These are phyloP conservation scores for Incumbomyces lentus DNA, from an alignment of 2,329 filamentous ascomycete species.

Conservation along the genomic window DNA sequence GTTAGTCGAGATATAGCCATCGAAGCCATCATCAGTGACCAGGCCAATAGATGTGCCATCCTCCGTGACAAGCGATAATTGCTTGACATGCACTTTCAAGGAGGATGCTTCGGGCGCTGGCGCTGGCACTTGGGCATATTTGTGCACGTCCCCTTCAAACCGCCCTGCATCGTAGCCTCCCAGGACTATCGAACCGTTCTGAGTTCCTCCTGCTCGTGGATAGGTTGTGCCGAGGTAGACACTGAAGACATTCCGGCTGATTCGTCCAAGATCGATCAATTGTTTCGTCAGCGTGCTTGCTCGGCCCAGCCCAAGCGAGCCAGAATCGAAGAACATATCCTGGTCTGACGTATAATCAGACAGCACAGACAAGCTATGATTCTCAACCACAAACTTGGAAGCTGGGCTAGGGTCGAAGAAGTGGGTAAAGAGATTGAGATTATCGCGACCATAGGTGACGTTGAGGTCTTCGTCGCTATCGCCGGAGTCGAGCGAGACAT, in stretches of 20 bases:
- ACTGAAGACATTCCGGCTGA: constrained; percentile 32
- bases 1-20: constrained; percentile 33
- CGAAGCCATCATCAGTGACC: constrained; percentile 26
- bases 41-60: constrained; percentile 13
- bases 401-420: constrained; percentile 19
- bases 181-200: constrained; percentile 34
- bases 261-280: constrained; percentile 26
- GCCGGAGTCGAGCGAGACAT: constrained; percentile 23
- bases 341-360: constrained; percentile 14
- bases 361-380: constrained; percentile 16
- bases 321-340: constrained; percentile 18
- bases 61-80: constrained; percentile 28
- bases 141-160: constrained; percentile 28
- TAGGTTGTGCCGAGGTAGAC: constrained; percentile 34
- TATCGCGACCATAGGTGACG: constrained; percentile 24
- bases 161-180: constrained; percentile 37
- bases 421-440: constrained; percentile 18
- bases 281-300: constrained; percentile 31
- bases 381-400: constrained; percentile 10
- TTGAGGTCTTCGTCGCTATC: constrained; percentile 26
- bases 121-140: constrained; percentile 10
- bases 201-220: constrained; percentile 29
- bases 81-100: constrained; percentile 30
- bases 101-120: constrained; percentile 27
- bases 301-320: constrained; percentile 29